Conservation (phyloP, 257 asterid genomes). For the Pogostemon cablin region DNA sequence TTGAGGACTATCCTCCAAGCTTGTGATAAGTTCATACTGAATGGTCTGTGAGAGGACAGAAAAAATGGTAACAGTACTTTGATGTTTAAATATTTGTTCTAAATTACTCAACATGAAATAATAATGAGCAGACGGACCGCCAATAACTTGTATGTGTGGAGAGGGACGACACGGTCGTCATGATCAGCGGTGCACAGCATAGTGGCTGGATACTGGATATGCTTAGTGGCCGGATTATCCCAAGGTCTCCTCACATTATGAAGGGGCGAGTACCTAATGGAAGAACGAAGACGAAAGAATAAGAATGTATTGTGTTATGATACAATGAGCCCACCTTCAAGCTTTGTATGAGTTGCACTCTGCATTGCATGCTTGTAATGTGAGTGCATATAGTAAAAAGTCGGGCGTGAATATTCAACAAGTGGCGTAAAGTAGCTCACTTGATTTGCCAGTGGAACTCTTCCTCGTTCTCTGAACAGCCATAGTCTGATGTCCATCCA, state of each 20-base stretch:
- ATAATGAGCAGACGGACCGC: slow-evolving; percentile 54
- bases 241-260: slow-evolving; percentile 93
- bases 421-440: slow-evolving; percentile 46
- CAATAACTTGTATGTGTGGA: slow-evolving; percentile 81
- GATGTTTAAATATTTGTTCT: background rate
- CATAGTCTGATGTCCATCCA: slow-evolving; percentile 96
- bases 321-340: too few relatives aligned
- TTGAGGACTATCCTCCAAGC: slow-evolving; percentile 68
- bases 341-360: too few relatives aligned
- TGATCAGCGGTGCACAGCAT: slow-evolving; percentile 95
- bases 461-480: slow-evolving; percentile 91
- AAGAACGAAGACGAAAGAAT: background rate
- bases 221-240: slow-evolving; percentile 54
- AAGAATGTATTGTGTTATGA: too few relatives aligned
- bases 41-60: slow-evolving; percentile 52
- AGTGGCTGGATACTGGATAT: slow-evolving; percentile 73
- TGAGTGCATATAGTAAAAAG: slow-evolving; percentile 5
- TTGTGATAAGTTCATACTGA: slow-evolving; percentile 73
- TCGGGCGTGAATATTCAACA: too few relatives aligned
- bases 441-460: slow-evolving; percentile 85
- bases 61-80: too few relatives aligned
- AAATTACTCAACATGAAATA: background rate
- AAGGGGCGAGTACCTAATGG: slow-evolving; percentile 81
- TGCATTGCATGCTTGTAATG: background rate
- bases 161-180: slow-evolving; percentile 96